These are phyloP conservation scores for apple (Malus domestica) DNA, from an alignment of 306 rosid species.

Conservation along the genomic window ASM211411v1 NC_041795.1:6791501-6792000, in stretches of 20 bases:
- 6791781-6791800: slow-evolving; percentile 1
- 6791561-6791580: slow-evolving; percentile 20
- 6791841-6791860: slow-evolving; percentile 12
- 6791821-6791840: neutral
- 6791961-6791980: slow-evolving; percentile 1
- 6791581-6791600: slow-evolving; percentile 42
- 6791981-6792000: slow-evolving; percentile 17
- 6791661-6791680: slow-evolving; percentile 34
- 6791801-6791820: slow-evolving; percentile 8
- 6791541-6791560: slow-evolving; percentile 57
- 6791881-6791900: slow-evolving; percentile 14
- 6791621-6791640: slow-evolving; percentile 20
- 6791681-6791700: neutral
- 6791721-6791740: slow-evolving; percentile 12
- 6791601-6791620: slow-evolving; percentile 35
- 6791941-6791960: slow-evolving; percentile 4
- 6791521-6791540: slow-evolving; percentile 50
- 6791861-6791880: slow-evolving; percentile 7
- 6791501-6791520: slow-evolving; percentile 50
- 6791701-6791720: neutral
- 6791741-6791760: slow-evolving; percentile 14
- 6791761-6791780: slow-evolving; percentile 10
- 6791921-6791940: slow-evolving; percentile 10
- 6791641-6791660: slow-evolving; percentile 31
- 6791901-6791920: slow-evolving; percentile 8